These are phyloP conservation scores for Rhynchosporium secalis DNA, from an alignment of 2,329 filamentous ascomycete species.

Conservation along the genomic window DNA sequence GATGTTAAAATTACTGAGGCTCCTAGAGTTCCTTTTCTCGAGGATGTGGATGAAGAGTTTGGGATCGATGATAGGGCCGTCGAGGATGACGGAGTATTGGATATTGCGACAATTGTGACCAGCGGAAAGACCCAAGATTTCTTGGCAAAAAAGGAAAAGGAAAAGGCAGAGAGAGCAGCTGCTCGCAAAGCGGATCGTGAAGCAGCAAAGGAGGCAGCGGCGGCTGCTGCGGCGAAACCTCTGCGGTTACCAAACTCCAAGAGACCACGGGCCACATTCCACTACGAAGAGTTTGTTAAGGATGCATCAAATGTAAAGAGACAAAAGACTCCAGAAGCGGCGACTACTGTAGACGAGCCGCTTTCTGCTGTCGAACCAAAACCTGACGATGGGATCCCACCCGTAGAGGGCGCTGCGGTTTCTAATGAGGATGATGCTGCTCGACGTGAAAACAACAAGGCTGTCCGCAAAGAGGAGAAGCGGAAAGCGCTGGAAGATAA, in stretches of 20 bases:
- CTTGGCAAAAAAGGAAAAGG: constrained; percentile 77
- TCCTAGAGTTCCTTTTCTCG: constrained; percentile 29
- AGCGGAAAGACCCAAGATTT: constrained; percentile 81
- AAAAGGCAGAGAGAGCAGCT: constrained; percentile 67
- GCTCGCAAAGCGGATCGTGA: constrained; percentile 62
- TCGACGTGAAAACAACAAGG: constrained; percentile 35
- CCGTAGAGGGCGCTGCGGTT: constrained; percentile 20
- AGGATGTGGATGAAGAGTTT: constrained; percentile 42
- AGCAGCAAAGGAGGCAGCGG: constrained; percentile 53
- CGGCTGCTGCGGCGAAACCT: constrained; percentile 53
- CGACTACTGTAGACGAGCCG: constrained; percentile 21
- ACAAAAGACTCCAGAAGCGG: constrained; percentile 41
- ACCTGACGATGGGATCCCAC: constrained; percentile 20
- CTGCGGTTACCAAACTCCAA: constrained; percentile 70
- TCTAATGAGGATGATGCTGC: constrained; percentile 30
- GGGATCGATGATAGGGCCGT: constrained; percentile 45
- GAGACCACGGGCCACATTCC: constrained; percentile 66
- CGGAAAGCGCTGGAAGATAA: constrained; percentile 37
- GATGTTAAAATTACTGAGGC: constrained; percentile 39
- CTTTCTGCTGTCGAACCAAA: constrained; percentile 20
- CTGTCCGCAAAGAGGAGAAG: constrained; percentile 36
- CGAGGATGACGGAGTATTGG: constrained; percentile 71
- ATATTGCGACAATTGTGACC: constrained; percentile 82
- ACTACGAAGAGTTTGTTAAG: constrained; percentile 65
- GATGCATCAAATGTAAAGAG: constrained; percentile 46